Base-by-base conservation (phyloP, 2,329 filamentous ascomycete species). In the Exophiala calicioides region DNA sequence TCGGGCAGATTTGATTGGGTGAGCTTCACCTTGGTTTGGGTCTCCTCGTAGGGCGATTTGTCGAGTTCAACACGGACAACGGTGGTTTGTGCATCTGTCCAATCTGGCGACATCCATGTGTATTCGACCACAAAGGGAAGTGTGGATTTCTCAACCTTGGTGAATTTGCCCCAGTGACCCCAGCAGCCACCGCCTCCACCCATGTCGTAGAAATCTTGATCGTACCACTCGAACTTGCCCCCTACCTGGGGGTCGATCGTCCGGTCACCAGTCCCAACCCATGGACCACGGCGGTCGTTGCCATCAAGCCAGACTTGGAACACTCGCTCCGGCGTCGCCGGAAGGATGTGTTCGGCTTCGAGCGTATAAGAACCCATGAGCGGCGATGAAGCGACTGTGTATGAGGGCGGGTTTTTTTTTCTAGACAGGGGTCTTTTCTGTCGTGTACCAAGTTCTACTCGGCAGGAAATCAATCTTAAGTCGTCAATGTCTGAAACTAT, bases 271-370 rank as follows among this genome's bases (percentile, higher is more conserved):
- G 30, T 26, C 9, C 38, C 38, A 18, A 41, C 38, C 38, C 38
- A 41, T 4, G 38, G 38, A 13, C 38, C 38, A 7, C 38, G 38
- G n/a, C 38, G 23, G 38, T 41, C 38, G 26, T 41, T 41, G 4
- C 38, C 38, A 31, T 41, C 38, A 6, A 31, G n/a, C 38, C 38
- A 41, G 38, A 41, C 19, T 31, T 41, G 12, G 18, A 16, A 41
- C 4, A 41, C n/a, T 18, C 21, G 5, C 8, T 41, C 38, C n/a
- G 38, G 38, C 5, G 10, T 41, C 5, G n/a, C 38, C 23, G 18
- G 7, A 13, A 41, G 18, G 5, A 16, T 8, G 15, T 41, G 38
- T 9, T 30, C 4, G 5, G 32, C 38, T 5, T 23, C 32, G 38
- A 41, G 32, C 15, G 24, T 7, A 27, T 27, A 27, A 27, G 24